Evolutionary conservation across 2,329 filamentous ascomycete genomes (phyloP).

Genomic region (Fusarium tricinctum): DNA sequence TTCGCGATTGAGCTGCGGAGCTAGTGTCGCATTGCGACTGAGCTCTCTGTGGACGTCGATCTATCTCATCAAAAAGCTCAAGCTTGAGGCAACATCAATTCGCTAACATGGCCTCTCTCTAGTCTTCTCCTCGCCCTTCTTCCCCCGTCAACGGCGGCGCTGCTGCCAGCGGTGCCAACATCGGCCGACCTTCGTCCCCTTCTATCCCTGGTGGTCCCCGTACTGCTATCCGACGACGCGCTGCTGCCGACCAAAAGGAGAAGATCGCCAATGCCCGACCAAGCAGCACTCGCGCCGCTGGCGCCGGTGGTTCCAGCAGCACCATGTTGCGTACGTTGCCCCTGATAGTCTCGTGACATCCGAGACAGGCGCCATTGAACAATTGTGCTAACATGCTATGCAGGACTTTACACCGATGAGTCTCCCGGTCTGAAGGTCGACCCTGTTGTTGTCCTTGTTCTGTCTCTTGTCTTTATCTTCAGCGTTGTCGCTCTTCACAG

Average conservation of each 20-base stretch:
- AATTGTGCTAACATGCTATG: constrained; percentile 47
- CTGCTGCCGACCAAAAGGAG: constrained; percentile 97
- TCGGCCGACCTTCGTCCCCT: constrained; percentile 85
- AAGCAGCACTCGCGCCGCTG: constrained; percentile 91
- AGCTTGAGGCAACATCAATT: not conserved
- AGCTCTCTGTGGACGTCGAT: constrained; percentile 10
- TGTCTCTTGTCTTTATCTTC: constrained; percentile 98
- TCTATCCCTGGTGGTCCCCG: constrained; percentile 93
- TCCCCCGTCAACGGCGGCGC: constrained; percentile 71
- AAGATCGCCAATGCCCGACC: constrained; percentile 95
- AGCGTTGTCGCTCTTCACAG: constrained; percentile 97
- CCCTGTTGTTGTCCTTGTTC: constrained; percentile 94
- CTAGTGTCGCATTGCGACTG: constrained; percentile 44
- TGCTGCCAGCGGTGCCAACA: constrained; percentile 75
- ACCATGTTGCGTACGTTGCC: constrained; percentile 93
- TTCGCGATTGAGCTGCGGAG: constrained; percentile 38
- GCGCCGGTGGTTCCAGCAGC: constrained; percentile 94
- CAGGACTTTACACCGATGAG: constrained; percentile 97
- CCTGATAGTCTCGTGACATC: constrained; percentile 1
- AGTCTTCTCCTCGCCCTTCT: constrained; percentile 72
- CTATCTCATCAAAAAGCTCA: constrained; percentile 1
- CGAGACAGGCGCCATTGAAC: not conserved
- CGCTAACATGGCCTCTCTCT: constrained; percentile 6
- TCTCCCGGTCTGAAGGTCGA: constrained; percentile 97
- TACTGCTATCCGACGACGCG: constrained; percentile 94